These are phyloP conservation scores for Ophiostoma ips DNA, from an alignment of 2,329 filamentous ascomycete species.

Conservation along the genomic window DNA sequence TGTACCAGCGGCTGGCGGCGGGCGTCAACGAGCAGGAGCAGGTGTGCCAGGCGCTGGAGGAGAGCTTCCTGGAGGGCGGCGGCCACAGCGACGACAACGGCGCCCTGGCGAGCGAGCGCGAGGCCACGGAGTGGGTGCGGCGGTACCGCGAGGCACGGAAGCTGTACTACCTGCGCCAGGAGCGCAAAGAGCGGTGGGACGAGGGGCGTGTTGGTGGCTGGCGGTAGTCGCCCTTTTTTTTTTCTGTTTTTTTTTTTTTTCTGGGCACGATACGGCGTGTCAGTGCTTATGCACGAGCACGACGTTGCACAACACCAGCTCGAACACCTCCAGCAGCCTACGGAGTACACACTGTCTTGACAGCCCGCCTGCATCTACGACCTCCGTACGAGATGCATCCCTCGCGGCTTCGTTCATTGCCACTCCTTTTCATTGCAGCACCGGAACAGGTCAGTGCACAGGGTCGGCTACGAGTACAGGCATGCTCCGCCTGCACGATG, in stretches of 20 bases:
- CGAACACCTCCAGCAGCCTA: no score
- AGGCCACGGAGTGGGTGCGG: conserved; percentile 73
- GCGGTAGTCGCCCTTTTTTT: conserved; percentile 48
- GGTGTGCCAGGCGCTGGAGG: conserved; percentile 71
- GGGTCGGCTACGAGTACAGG: no score
- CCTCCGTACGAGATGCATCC: no score
- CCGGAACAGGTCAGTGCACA: no score
- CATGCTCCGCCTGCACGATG: no score
- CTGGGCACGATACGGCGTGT: background rate
- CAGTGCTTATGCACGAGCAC: no score
- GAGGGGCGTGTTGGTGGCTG: conserved; percentile 90
- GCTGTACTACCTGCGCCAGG: conserved; percentile 63
- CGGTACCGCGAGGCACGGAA: conserved; percentile 69
- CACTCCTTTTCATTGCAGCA: no score
- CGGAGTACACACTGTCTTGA: no score
- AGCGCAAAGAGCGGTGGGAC: conserved; percentile 89
- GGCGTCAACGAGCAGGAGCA: conserved; percentile 70
- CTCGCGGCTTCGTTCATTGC: no score
- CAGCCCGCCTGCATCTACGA: no score
- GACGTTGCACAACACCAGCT: no score
- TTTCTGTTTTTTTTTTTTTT: no score
- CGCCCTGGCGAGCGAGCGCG: conserved; percentile 55
- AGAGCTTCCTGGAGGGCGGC: conserved; percentile 65
- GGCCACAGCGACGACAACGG: conserved; percentile 19
- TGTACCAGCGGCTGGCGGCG: conserved; percentile 70